These are phyloP conservation scores for Clitocybe nebularis DNA, from an alignment of 1,284 basidiomycete genomes.

Conservation along the genomic window DNA sequence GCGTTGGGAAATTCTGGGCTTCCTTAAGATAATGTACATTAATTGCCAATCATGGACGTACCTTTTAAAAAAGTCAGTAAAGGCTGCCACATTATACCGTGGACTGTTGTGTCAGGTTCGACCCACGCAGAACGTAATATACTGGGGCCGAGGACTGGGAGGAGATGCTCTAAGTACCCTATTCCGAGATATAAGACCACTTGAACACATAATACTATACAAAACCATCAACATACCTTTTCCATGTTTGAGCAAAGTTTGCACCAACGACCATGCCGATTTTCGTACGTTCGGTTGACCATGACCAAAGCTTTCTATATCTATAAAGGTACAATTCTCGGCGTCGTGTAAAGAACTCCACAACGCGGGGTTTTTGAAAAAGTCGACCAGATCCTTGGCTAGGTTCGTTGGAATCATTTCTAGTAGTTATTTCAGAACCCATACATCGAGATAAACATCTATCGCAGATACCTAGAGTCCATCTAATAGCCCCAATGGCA, in stretches of 20 bases:
- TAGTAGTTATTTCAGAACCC: conserved; percentile 6
- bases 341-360: conserved; percentile 58
- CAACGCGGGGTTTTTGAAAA: conserved; percentile 49
- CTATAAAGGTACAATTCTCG: conserved; percentile 41
- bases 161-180: conserved; percentile 36
- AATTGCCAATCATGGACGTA: conserved; percentile 21
- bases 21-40: background rate
- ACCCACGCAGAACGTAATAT: conserved; percentile 75
- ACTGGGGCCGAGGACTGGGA: conserved; percentile 50
- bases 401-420: conserved; percentile 18
- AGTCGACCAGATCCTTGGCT: conserved; percentile 26
- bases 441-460: conserved; percentile 6
- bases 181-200: background rate
- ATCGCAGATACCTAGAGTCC: conserved; percentile 52
- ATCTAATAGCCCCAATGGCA: conserved; percentile 67
- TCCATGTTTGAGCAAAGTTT: conserved; percentile 34
- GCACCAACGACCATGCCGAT: conserved; percentile 54
- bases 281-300: conserved; percentile 67
- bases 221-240: conserved; percentile 34
- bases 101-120: conserved; percentile 68
- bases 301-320: conserved; percentile 49
- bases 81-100: conserved; percentile 65
- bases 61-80: conserved; percentile 71
- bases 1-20: conserved; percentile 61
- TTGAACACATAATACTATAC: background rate